phyloP scores from a whole-genome alignment of 2,329 filamentous ascomycete genomes.

The Aureobasidium sp. region DNA sequence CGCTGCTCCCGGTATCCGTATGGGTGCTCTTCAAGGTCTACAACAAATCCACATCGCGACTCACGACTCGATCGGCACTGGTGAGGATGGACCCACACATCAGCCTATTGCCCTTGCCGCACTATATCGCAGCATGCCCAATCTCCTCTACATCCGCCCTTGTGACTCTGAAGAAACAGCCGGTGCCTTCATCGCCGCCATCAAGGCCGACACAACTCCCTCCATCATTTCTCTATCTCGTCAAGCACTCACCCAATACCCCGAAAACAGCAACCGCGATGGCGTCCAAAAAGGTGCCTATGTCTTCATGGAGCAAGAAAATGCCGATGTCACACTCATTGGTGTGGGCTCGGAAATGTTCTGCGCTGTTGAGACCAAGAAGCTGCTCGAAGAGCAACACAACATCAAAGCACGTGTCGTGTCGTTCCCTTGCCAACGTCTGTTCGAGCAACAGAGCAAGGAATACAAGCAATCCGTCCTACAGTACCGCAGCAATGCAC shows the following conservation, averaged over 20 bases:
- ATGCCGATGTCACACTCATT: conserved; percentile 41
- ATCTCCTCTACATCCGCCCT: conserved; percentile 33
- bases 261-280: conserved; percentile 31
- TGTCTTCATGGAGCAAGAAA: conserved; percentile 31
- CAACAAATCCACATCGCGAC: conserved; percentile 34
- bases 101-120: conserved; percentile 33
- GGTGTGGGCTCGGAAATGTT: conserved; percentile 46
- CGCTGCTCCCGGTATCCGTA: conserved; percentile 32
- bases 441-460: conserved; percentile 43
- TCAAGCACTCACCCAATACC: conserved; percentile 36
- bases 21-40: conserved; percentile 32
- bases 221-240: conserved; percentile 41
- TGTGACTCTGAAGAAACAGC: conserved; percentile 33
- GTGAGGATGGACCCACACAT: conserved; percentile 34
- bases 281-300: conserved; percentile 38
- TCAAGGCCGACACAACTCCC: conserved; percentile 34
- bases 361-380: conserved; percentile 37
- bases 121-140: conserved; percentile 33
- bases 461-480: conserved; percentile 34
- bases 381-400: conserved; percentile 22
- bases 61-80: conserved; percentile 33
- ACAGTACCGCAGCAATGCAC: conserved; percentile 17
- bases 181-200: conserved; percentile 37
- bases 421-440: conserved; percentile 44
- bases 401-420: conserved; percentile 41